phyloP scores from a whole-genome alignment of 441 rosid species.

The Arabidopsis lyrata region DNA sequence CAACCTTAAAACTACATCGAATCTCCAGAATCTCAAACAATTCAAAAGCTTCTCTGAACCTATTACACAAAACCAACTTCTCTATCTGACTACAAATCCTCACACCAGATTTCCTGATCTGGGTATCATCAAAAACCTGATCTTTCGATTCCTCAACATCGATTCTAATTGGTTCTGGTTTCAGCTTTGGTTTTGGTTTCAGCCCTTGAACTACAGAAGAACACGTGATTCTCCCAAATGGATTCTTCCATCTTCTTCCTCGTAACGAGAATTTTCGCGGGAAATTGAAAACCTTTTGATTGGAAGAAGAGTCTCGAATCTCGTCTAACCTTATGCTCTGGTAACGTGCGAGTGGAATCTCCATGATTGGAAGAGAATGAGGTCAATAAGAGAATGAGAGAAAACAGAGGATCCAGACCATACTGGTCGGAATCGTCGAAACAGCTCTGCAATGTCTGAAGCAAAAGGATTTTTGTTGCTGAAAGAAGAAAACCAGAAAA shows the following conservation, averaged over 20 bases:
- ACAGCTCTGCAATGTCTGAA: not conserved
- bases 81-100: constrained; percentile 82
- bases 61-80: constrained; percentile 64
- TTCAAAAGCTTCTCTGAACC: constrained; percentile 77
- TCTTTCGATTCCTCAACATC: constrained; percentile 39
- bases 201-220: constrained; percentile 56
- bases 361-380: constrained; percentile 55
- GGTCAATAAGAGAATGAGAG: constrained; percentile 8
- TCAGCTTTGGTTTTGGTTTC: constrained; percentile 53
- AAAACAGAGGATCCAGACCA: constrained; percentile 28
- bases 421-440: constrained; percentile 13
- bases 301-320: constrained; percentile 37
- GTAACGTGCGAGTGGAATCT: constrained; percentile 61
- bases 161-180: constrained; percentile 51
- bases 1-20: constrained; percentile 59
- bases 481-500: not conserved
- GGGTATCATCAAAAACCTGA: constrained; percentile 39
- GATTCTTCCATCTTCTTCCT: constrained; percentile 54
- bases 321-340: constrained; percentile 55
- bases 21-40: constrained; percentile 82
- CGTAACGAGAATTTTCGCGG: constrained; percentile 43
- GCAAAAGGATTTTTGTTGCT: not conserved
- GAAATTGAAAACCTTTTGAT: constrained; percentile 41
- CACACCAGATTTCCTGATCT: constrained; percentile 50
- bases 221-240: constrained; percentile 54